Conservation (phyloP, 345 rosid species). For the Pugionium cornutum region DNA sequence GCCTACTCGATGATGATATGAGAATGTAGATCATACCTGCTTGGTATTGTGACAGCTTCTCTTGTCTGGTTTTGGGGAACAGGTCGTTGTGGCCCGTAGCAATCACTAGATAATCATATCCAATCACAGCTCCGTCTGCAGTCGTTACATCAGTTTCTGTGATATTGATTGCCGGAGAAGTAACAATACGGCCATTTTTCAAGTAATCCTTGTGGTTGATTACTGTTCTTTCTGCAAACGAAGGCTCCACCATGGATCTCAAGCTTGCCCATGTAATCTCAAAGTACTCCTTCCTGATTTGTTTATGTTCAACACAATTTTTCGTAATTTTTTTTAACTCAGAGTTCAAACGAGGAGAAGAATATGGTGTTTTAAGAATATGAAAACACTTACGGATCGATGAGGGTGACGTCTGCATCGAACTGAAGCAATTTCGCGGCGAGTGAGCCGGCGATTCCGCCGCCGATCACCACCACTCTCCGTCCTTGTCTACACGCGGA, state of each 20-base stretch:
- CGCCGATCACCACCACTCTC: slow-evolving; percentile 64
- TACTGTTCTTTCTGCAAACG: slow-evolving; percentile 66
- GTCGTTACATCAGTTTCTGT: slow-evolving; percentile 63
- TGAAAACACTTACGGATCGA: slow-evolving; percentile 54
- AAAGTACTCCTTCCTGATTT: slow-evolving; percentile 83
- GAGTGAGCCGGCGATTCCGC: slow-evolving; percentile 64
- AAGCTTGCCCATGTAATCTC: slow-evolving; percentile 86
- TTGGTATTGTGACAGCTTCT: slow-evolving; percentile 57
- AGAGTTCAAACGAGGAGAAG: not conserved
- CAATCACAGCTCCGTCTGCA: slow-evolving; percentile 46
- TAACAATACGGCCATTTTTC: slow-evolving; percentile 54
- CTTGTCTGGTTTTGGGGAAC: slow-evolving; percentile 54
- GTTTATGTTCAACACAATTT: not conserved
- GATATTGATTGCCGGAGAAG: slow-evolving; percentile 59
- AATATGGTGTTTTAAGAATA: not conserved
- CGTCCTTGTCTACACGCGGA: slow-evolving; percentile 28
- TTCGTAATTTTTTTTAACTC: not conserved
- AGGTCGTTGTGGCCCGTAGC: slow-evolving; percentile 74
- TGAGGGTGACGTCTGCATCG: slow-evolving; percentile 60
- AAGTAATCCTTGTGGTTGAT: slow-evolving; percentile 71
- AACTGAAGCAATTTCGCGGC: slow-evolving; percentile 57
- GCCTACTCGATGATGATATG: not conserved
- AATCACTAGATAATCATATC: slow-evolving; percentile 76
- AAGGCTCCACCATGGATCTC: slow-evolving; percentile 86
- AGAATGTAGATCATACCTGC: slow-evolving; percentile 46